phyloP scores from a whole-genome alignment of 768 basidiomycete genomes.

The Agaricus subrufescens region DNA sequence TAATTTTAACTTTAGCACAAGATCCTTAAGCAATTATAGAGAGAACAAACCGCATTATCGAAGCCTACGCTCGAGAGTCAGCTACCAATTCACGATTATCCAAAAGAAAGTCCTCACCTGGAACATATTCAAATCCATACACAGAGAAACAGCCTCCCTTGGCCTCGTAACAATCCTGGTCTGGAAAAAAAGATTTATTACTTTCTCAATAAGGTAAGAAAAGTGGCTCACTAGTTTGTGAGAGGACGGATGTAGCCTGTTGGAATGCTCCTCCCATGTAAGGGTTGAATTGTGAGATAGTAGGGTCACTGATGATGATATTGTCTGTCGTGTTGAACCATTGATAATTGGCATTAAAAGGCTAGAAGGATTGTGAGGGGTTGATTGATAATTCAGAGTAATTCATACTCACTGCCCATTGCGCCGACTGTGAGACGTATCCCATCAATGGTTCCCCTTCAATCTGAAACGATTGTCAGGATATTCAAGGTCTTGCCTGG shows the following conservation, averaged over 20 bases:
- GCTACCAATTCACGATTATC: no score
- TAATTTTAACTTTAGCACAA: conserved; percentile 18
- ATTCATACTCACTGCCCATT: conserved; percentile 60
- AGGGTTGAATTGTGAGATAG: conserved; percentile 50
- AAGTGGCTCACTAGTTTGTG: conserved; percentile 43
- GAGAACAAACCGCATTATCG: conserved; percentile 43
- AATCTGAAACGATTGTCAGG: conserved; percentile 16
- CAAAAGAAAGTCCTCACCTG: conserved; percentile 34
- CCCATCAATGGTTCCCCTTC: conserved; percentile 31
- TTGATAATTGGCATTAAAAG: conserved; percentile 68
- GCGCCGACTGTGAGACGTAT: conserved; percentile 79
- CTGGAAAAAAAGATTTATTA: conserved; percentile 23
- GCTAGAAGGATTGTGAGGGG: conserved; percentile 33
- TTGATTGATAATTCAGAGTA: conserved; percentile 3
- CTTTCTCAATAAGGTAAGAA: background rate
- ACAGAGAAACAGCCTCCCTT: conserved; percentile 49
- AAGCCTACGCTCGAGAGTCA: conserved; percentile 29
- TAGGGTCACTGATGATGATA: conserved; percentile 48
- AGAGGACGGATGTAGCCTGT: conserved; percentile 75
- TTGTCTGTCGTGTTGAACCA: conserved; percentile 67
- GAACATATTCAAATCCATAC: conserved; percentile 81
- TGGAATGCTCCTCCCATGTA: conserved; percentile 79
- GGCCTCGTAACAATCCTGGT: conserved; percentile 67
- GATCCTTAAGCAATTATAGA: background rate
- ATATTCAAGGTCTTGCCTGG: background rate